phyloP scores from a whole-genome alignment of 306 rosid genomes.

The Purshia tridentata region DNA sequence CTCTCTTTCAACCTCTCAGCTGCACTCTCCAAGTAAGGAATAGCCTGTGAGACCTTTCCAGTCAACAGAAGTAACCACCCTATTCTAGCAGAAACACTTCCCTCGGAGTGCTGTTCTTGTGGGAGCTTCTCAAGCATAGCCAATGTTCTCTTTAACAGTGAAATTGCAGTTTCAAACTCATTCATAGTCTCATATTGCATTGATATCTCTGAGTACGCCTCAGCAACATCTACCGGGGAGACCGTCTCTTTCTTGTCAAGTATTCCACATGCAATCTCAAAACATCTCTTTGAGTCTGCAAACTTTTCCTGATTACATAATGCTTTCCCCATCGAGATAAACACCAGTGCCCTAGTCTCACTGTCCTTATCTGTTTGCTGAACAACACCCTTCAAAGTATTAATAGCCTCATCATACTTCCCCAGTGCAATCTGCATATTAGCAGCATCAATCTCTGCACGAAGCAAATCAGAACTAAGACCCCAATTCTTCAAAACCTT shows the following conservation, averaged over 20 bases:
- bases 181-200: conserved; percentile 91
- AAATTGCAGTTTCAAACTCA: conserved; percentile 85
- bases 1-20: conserved; percentile 83
- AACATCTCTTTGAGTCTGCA: conserved; percentile 62
- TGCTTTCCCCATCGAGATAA: conserved; percentile 82
- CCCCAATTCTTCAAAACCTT: conserved; percentile 85
- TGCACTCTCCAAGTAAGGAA: conserved; percentile 87
- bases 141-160: conserved; percentile 66
- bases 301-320: conserved; percentile 71
- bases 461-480: conserved; percentile 66
- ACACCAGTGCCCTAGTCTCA: conserved; percentile 75
- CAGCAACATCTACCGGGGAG: conserved; percentile 71
- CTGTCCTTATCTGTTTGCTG: conserved; percentile 64
- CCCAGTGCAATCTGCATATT: conserved; percentile 89
- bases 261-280: conserved; percentile 76
- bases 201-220: conserved; percentile 82
- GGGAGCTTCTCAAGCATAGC: conserved; percentile 81
- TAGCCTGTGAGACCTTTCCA: conserved; percentile 81
- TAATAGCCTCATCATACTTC: conserved; percentile 73
- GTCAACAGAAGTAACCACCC: conserved; percentile 90
- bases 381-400: conserved; percentile 62
- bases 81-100: conserved; percentile 82
- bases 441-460: conserved; percentile 80
- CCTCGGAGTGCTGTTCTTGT: conserved; percentile 90
- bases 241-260: conserved; percentile 66